Percentiles rank a stretch among this genome's conserved stretches.
phyloP scores from a whole-genome alignment of 805 yeast species.

The Limtongia smithiae region DNA sequence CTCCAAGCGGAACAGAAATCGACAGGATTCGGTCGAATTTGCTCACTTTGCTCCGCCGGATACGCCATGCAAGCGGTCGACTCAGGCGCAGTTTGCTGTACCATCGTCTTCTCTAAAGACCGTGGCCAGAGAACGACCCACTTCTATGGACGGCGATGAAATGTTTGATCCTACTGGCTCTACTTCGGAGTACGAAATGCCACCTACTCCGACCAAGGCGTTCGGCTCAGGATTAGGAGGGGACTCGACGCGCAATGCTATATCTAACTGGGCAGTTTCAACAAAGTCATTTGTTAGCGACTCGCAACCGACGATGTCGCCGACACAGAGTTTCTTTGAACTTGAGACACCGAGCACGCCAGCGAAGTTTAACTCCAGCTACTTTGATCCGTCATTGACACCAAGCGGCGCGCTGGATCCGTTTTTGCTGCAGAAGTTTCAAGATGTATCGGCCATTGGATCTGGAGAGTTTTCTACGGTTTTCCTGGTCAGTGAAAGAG shows the following conservation, averaged over 20 bases:
- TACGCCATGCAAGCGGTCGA: constrained; percentile 57
- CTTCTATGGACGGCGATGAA: constrained; percentile 10
- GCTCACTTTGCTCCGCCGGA: constrained; percentile 50
- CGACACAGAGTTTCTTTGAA: no score
- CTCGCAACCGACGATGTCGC: no score
- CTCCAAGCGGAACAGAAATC: constrained; percentile 53
- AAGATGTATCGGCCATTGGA: constrained; percentile 69
- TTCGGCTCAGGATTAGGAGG: constrained; percentile 2
- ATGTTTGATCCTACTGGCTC: constrained; percentile 4
- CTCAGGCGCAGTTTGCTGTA: constrained; percentile 22
- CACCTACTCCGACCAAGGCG: constrained; percentile 46
- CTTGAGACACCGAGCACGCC: constrained; percentile 30
- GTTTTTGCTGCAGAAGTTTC: constrained; percentile 47
- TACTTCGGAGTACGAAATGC: constrained; percentile 31
- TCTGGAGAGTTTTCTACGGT: constrained; percentile 89
- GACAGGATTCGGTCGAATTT: constrained; percentile 31
- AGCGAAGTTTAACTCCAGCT: constrained; percentile 28
- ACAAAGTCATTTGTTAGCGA: not conserved
- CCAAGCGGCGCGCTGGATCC: constrained; percentile 37
- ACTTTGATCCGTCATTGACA: constrained; percentile 22
- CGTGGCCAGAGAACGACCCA: not conserved
- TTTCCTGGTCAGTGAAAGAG: constrained; percentile 69
- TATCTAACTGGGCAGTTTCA: not conserved
- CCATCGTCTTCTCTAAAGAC: constrained; percentile 24
- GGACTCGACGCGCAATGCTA: no score